A percentile compares a stretch with the other conserved stretches of the same genome.
These are phyloP conservation scores for Infundibulicybe gibba DNA, from an alignment of 768 basidiomycete genomes.

Conservation along the genomic window DNA sequence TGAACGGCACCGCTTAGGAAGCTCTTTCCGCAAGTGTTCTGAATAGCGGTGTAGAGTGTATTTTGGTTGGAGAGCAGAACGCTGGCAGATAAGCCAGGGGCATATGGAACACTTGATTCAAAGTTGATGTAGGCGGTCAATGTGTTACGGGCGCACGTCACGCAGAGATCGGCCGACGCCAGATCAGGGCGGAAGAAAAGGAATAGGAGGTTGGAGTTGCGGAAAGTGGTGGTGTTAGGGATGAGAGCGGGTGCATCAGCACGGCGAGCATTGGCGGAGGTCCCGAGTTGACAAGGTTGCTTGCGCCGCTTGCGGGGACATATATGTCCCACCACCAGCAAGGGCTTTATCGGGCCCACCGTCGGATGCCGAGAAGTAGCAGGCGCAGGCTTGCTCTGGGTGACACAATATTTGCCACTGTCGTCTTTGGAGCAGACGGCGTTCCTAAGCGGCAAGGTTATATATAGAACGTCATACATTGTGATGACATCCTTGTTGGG, in stretches of 20 bases:
- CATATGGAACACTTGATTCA: conserved; percentile 71
- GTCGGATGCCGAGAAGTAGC: conserved; percentile 17
- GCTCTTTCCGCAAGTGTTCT: conserved; percentile 58
- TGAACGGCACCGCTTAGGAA: conserved; percentile 69
- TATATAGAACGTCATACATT: conserved; percentile 81
- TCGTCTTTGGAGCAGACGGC: conserved; percentile 80
- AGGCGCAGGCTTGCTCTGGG: conserved; percentile 34
- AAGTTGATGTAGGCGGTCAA: conserved; percentile 75
- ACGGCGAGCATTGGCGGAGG: conserved; percentile 25
- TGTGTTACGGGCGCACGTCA: conserved; percentile 74
- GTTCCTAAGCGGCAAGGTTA: conserved; percentile 55
- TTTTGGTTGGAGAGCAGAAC: conserved; percentile 63
- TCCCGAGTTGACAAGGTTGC: conserved; percentile 18
- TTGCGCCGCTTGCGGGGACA: conserved; percentile 9
- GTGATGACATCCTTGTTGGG: conserved; percentile 47
- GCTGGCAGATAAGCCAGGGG: conserved; percentile 65
- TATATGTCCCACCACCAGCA: no score
- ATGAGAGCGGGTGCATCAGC: conserved; percentile 28
- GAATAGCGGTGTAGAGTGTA: conserved; percentile 60
- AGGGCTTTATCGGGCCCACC: conserved; percentile 10
- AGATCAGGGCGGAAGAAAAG: conserved; percentile 63
- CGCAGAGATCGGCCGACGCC: conserved; percentile 62
- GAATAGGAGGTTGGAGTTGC: conserved; percentile 69
- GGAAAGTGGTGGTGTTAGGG: conserved; percentile 56
- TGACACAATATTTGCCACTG: conserved; percentile 65